Conservation (phyloP, 2,329 filamentous ascomycete genomes). For the Trichophaea hybrida region DNA sequence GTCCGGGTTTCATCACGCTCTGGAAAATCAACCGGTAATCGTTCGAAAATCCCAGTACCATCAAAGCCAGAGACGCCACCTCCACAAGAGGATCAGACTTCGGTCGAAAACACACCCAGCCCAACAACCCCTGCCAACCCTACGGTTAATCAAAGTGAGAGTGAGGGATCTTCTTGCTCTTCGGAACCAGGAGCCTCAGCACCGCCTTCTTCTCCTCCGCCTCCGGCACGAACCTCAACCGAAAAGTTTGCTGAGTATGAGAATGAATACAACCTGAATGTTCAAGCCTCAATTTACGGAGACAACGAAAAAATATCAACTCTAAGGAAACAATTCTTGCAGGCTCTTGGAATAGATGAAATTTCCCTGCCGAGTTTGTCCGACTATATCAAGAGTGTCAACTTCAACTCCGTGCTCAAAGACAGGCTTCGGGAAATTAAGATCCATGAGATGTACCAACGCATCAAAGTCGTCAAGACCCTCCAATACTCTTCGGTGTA, state of each 20-base stretch:
- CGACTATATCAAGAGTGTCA: neutral
- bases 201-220: neutral
- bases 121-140: neutral
- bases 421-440: constrained; percentile 3
- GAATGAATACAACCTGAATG: neutral
- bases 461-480: constrained; percentile 3
- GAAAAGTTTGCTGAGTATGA: neutral
- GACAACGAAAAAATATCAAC: neutral
- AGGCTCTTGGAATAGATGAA: constrained; percentile 1
- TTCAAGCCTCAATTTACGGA: neutral
- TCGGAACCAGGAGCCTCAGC: neutral
- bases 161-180: neutral
- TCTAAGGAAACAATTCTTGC: neutral
- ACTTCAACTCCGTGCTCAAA: constrained; percentile 1
- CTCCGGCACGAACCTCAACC: neutral
- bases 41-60: neutral
- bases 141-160: neutral
- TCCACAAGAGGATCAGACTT: neutral
- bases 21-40: neutral
- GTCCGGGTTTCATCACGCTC: neutral
- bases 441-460: neutral
- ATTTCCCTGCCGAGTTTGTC: neutral
- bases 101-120: neutral
- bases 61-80: neutral
- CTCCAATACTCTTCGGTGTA: neutral